phyloP scores from a whole-genome alignment of 1,139 yeast species.

The Debaryomyces subglobosus region DNA sequence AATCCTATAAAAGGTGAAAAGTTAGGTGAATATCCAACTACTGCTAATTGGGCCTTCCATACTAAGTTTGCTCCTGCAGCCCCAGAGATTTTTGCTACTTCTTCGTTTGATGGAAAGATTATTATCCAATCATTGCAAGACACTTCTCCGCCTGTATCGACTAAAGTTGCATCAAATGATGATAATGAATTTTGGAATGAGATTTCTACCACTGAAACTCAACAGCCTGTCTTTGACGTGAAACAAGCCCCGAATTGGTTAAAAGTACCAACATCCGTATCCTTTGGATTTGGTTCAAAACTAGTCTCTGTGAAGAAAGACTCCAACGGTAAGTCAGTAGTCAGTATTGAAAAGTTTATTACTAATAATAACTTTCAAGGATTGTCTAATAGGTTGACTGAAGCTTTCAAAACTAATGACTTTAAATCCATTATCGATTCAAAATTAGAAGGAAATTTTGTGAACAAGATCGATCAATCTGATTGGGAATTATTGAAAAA shows the following conservation, averaged over 20 bases:
- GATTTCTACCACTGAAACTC: conserved; percentile 72
- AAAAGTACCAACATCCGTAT: conserved; percentile 70
- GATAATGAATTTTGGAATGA: conserved; percentile 82
- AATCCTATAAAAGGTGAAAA: conserved; percentile 74
- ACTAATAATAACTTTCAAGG: conserved; percentile 38
- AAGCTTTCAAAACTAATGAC: conserved; percentile 61
- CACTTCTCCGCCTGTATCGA: conserved; percentile 57
- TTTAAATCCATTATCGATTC: conserved; percentile 57
- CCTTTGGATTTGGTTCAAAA: conserved; percentile 95
- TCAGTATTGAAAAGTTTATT: conserved; percentile 54
- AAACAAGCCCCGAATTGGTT: conserved; percentile 92
- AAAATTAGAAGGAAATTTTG: conserved; percentile 44
- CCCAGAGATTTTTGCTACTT: conserved; percentile 91
- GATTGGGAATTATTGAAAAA: conserved; percentile 81
- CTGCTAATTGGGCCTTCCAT: conserved; percentile 93
- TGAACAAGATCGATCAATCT: conserved; percentile 50
- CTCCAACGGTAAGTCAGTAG: conserved; percentile 44
- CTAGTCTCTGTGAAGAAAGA: conserved; percentile 59
- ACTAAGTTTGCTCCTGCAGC: conserved; percentile 83
- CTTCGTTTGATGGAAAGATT: conserved; percentile 90
- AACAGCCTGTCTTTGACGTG: conserved; percentile 66
- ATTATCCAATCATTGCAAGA: conserved; percentile 87
- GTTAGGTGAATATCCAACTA: conserved; percentile 86
- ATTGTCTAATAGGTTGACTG: conserved; percentile 52
- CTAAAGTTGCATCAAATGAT: conserved; percentile 52